Evolutionary conservation across 768 basidiomycete species (phyloP).

Genomic region (Mycena belliarum): DNA sequence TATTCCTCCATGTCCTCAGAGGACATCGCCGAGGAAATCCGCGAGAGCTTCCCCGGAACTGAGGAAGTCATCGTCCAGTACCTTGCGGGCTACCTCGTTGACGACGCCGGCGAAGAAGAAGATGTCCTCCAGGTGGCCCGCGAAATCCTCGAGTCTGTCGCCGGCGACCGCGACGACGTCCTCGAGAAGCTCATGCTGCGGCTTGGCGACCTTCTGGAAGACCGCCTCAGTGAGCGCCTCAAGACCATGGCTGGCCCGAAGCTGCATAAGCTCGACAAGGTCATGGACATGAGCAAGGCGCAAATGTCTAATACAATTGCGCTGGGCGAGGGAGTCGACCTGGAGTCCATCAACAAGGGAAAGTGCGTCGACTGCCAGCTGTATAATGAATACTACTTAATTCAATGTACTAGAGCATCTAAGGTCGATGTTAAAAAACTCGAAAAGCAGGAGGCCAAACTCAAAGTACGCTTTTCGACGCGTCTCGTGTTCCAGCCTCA

Average conservation of each 20-base stretch:
- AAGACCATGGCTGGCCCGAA: conserved; percentile 64
- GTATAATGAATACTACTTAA: conserved; percentile 14
- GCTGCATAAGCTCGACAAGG: conserved; percentile 77
- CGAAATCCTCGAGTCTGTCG: conserved; percentile 75
- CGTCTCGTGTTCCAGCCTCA: background rate
- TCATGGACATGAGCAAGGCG: conserved; percentile 85
- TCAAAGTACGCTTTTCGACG: conserved; percentile 54
- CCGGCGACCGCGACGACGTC: conserved; percentile 56
- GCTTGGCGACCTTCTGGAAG: conserved; percentile 64
- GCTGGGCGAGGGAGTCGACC: conserved; percentile 79
- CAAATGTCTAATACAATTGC: conserved; percentile 80
- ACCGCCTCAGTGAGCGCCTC: conserved; percentile 58
- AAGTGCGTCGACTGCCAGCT: conserved; percentile 53
- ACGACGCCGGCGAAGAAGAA: conserved; percentile 87
- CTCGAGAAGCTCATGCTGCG: conserved; percentile 68
- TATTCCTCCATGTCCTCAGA: conserved; percentile 56
- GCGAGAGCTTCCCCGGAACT: conserved; percentile 66
- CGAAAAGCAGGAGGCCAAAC: conserved; percentile 96
- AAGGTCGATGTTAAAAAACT: conserved; percentile 94
- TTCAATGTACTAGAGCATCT: conserved; percentile 61
- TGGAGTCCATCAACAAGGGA: conserved; percentile 92
- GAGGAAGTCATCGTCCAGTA: conserved; percentile 88
- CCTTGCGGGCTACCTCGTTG: conserved; percentile 83
- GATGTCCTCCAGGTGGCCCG: conserved; percentile 79
- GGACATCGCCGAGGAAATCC: conserved; percentile 81